These are phyloP conservation scores for Sclerospora graminicola DNA, from an alignment of 352 stramenopile species.

Conservation along the genomic window DNA sequence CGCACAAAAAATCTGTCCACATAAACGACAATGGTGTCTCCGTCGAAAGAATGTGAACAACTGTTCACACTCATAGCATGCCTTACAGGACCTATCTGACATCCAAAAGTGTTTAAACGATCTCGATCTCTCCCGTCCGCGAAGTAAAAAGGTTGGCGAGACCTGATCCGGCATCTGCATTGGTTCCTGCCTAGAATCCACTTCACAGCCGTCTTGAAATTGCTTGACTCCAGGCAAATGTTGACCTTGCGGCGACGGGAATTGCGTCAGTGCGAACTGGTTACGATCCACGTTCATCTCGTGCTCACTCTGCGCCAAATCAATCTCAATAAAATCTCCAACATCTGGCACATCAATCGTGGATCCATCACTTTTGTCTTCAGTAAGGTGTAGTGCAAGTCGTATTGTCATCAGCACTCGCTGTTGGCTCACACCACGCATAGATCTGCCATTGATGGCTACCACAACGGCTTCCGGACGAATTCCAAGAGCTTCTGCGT, in stretches of 20 bases:
- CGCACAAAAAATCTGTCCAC: slow-evolving; percentile 79
- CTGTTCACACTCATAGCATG: slow-evolving; percentile 74
- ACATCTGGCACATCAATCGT: slow-evolving; percentile 23
- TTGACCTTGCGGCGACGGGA: too few relatives aligned
- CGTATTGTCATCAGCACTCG: slow-evolving; percentile 38
- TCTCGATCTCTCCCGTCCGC: slow-evolving; percentile 35
- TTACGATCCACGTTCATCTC: slow-evolving; percentile 63
- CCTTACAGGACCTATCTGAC: slow-evolving; percentile 78
- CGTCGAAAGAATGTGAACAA: slow-evolving; percentile 77
- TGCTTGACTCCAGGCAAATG: too few relatives aligned
- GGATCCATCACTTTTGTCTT: slow-evolving; percentile 5
- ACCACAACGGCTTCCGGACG: slow-evolving; percentile 46
- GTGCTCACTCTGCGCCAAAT: slow-evolving; percentile 54
- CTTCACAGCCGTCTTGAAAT: slow-evolving; percentile 32
- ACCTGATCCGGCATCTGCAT: slow-evolving; percentile 16
- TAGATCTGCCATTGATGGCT: slow-evolving; percentile 37
- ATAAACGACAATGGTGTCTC: slow-evolving; percentile 76
- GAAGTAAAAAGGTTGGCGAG: slow-evolving; percentile 12
- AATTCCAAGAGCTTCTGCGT: slow-evolving; percentile 39
- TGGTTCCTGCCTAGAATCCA: slow-evolving; percentile 30
- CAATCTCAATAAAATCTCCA: slow-evolving; percentile 27
- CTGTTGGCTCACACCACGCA: slow-evolving; percentile 38
- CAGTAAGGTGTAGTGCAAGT: slow-evolving; percentile 12
- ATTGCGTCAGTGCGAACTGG: slow-evolving; percentile 22
- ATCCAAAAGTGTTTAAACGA: slow-evolving; percentile 87